phyloP scores from a whole-genome alignment of 2,329 filamentous ascomycete genomes.

The Exserohilum turcica region DNA sequence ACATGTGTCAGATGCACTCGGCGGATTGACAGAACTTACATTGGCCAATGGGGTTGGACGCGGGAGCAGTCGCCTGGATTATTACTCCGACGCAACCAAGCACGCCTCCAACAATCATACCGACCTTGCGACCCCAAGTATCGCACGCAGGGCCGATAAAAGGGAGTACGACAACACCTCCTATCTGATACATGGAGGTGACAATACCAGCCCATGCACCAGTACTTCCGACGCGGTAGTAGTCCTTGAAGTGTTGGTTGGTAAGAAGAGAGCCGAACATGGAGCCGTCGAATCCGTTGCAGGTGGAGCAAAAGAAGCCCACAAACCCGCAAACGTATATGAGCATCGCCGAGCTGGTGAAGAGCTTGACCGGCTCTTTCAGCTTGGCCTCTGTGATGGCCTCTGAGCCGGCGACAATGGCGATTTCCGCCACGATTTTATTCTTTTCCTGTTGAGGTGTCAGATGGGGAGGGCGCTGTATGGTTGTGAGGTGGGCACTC shows the following conservation, averaged over 20 bases:
- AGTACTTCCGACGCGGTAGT: conserved; percentile 50
- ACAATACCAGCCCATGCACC: conserved; percentile 54
- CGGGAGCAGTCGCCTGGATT: conserved; percentile 53
- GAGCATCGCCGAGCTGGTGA: conserved; percentile 24
- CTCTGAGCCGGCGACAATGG: conserved; percentile 58
- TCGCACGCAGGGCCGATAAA: conserved; percentile 55
- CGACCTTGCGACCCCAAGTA: conserved; percentile 49
- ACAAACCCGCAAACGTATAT: conserved; percentile 30
- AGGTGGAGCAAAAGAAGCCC: conserved; percentile 56
- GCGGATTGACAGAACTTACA: conserved; percentile 27
- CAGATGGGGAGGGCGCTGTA: background rate
- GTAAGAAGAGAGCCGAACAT: conserved; percentile 58
- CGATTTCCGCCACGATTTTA: conserved; percentile 43
- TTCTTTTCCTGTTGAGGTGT: conserved; percentile 16
- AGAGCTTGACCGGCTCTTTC: conserved; percentile 54
- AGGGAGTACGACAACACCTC: conserved; percentile 52
- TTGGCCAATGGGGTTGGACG: conserved; percentile 47
- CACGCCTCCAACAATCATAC: conserved; percentile 59
- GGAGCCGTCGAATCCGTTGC: conserved; percentile 65
- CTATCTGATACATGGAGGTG: conserved; percentile 57
- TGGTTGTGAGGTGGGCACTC: background rate
- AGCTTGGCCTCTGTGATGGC: conserved; percentile 62
- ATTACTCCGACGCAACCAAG: conserved; percentile 57
- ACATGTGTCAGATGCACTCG: background rate
- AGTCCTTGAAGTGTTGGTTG: conserved; percentile 53